phyloP scores from a whole-genome alignment of 306 rosid species.

The Dalbergia oliveri region DNA sequence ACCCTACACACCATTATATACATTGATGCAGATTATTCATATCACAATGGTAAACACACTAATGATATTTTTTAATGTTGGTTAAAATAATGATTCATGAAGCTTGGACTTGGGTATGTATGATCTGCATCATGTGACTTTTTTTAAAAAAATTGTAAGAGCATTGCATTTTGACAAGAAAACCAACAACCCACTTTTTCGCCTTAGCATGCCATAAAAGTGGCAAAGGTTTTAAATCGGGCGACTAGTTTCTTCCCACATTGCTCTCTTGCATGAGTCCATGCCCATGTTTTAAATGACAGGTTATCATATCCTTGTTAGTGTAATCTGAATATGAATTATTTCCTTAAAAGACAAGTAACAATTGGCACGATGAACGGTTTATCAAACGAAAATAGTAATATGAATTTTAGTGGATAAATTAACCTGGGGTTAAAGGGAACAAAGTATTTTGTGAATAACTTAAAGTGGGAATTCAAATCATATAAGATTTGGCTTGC shows the following conservation, averaged over 20 bases:
- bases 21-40: constrained; percentile 2
- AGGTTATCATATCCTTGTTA: constrained; percentile 6
- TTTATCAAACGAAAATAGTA: constrained; percentile 36
- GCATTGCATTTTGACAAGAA: constrained; percentile 19
- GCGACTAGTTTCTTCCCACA: background rate
- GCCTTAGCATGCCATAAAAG: constrained; percentile 6
- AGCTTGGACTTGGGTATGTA: constrained; percentile 20
- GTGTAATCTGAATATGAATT: constrained; percentile 33
- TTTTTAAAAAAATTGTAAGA: constrained; percentile 2
- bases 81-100: constrained; percentile 34
- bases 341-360: constrained; percentile 29
- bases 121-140: background rate
- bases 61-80: background rate
- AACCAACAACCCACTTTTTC: background rate
- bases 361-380: constrained; percentile 15
- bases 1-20: background rate
- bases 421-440: constrained; percentile 20
- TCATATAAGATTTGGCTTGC: constrained; percentile 34
- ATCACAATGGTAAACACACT: background rate
- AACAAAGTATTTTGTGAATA: background rate
- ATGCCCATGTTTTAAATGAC: constrained; percentile 21
- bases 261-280: background rate
- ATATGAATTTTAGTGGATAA: background rate
- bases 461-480: constrained; percentile 6
- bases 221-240: constrained; percentile 25